These are phyloP conservation scores for Murraya paniculata DNA, from an alignment of 345 rosid species.

Conservation along the genomic window DNA sequence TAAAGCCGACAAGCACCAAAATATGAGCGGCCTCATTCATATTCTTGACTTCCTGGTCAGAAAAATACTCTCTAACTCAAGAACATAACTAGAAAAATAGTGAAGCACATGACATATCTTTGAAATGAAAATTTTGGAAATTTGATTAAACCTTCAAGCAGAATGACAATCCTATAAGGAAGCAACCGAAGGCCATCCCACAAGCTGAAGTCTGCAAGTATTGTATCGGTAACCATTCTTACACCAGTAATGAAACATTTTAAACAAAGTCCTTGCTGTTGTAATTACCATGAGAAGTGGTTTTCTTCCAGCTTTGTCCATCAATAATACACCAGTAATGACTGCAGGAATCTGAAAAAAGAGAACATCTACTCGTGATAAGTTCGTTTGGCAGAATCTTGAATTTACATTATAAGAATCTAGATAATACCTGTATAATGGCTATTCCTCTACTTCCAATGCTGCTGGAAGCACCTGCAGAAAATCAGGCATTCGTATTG, in stretches of 20 bases:
- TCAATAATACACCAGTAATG: constrained; percentile 28
- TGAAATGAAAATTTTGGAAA: background rate
- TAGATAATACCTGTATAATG: constrained; percentile 27
- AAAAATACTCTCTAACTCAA: background rate
- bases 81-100: background rate
- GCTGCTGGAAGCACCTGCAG: constrained; percentile 29
- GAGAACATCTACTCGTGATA: background rate
- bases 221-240: background rate
- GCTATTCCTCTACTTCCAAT: constrained; percentile 34
- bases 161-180: constrained; percentile 45
- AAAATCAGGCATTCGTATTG: background rate
- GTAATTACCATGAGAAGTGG: constrained; percentile 44
- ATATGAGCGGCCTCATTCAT: constrained; percentile 29
- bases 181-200: constrained; percentile 37
- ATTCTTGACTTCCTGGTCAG: constrained; percentile 21
- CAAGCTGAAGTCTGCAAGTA: constrained; percentile 44
- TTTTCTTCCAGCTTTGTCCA: constrained; percentile 54
- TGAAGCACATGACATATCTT: background rate
- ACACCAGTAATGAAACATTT: background rate
- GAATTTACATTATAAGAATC: background rate
- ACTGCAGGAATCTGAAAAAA: constrained; percentile 36
- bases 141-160: constrained; percentile 38
- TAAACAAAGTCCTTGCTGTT: background rate
- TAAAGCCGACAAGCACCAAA: constrained; percentile 28
- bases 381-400: background rate